Base-by-base conservation (phyloP, 2,329 filamentous ascomycete genomes). In the Stagonosporopsis rhizophila region DNA sequence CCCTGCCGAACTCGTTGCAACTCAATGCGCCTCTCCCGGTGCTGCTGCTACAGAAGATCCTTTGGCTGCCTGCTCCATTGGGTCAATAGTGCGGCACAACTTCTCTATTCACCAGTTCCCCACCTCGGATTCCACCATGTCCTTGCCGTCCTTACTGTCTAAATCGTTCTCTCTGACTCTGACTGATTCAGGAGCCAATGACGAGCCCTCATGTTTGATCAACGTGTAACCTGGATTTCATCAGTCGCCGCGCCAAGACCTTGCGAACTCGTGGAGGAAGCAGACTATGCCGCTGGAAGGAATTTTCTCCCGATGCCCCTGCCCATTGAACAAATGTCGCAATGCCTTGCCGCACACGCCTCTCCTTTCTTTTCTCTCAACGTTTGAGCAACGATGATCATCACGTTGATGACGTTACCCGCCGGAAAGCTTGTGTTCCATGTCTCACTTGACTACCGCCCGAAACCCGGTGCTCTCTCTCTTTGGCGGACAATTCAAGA, bases 1-100 rank as follows among this genome's bases (percentile, higher is more conserved):
- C 69, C 67, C 69, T 69, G 66, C 64, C 45, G 52, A 58, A 50
- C 52, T 40, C 49, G 59, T 42, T 68, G 60, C 47, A 42, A 44
- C 62, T 55, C 47, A 48, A 38, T 46, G 40, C 42, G 45, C 34
- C 7, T 27, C 25, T 44, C 44, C 42, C 44, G 27, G 28, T 35
- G 41, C 35, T 27, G 49, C 53, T 52, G 49, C 52, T 53, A 54
- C 47, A 39, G 47, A 42, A 12, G 28, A 51, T 44, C 28, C 34
- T 52, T 53, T 53, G 39, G 56, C 41, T 51, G 37, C 56, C 45
- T 52, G 32, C 44, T 42, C 44, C 32, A 44, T 44, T 44, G 56
- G 40, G 46, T 40, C 41, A 19, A 30, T 32, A 15, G 30, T 37
- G 44, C 49, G 17, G 35, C 23, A 25, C 32, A 25, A 40, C n/a